A percentile compares a stretch with the other conserved stretches of the same genome.
phyloP scores from a whole-genome alignment of 2,329 filamentous ascomycete species.

The Colletotrichum graminicola region DNA sequence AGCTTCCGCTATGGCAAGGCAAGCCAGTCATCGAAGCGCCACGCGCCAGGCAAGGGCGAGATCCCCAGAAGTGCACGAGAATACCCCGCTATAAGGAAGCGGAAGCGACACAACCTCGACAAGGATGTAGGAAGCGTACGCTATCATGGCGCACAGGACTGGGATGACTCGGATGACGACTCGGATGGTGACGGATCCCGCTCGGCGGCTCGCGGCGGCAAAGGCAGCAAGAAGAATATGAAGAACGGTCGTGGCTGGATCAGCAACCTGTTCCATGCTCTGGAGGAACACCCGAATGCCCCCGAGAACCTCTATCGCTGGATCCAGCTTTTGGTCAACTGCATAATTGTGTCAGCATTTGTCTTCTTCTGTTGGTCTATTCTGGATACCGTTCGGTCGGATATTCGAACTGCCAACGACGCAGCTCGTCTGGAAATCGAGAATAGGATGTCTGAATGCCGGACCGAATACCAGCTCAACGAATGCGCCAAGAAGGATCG shows the following conservation, averaged over 20 bases:
- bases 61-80: slow-evolving; percentile 64
- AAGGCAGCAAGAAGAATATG: slow-evolving; percentile 40
- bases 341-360: slow-evolving; percentile 66
- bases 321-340: slow-evolving; percentile 73
- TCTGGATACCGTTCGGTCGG: slow-evolving; percentile 76
- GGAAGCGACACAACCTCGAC: slow-evolving; percentile 65
- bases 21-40: slow-evolving; percentile 55
- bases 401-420: slow-evolving; percentile 79
- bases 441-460: slow-evolving; percentile 79
- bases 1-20: slow-evolving; percentile 59
- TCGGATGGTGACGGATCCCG: slow-evolving; percentile 59
- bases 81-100: slow-evolving; percentile 61
- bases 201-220: slow-evolving; percentile 27
- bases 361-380: slow-evolving; percentile 76
- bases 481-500: slow-evolving; percentile 74
- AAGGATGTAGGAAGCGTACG: slow-evolving; percentile 65
- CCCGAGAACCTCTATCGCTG: slow-evolving; percentile 71
- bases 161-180: slow-evolving; percentile 61
- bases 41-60: slow-evolving; percentile 72
- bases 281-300: slow-evolving; percentile 69
- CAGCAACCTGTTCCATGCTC: slow-evolving; percentile 59
- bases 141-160: slow-evolving; percentile 56
- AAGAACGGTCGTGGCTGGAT: slow-evolving; percentile 52
- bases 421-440: slow-evolving; percentile 77
- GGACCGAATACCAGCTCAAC: slow-evolving; percentile 80